A percentile compares a stretch with the other conserved stretches of the same genome.
These are phyloP conservation scores for Jacaranda mimosifolia DNA, from an alignment of 257 asterid species.

Conservation along the genomic window DNA sequence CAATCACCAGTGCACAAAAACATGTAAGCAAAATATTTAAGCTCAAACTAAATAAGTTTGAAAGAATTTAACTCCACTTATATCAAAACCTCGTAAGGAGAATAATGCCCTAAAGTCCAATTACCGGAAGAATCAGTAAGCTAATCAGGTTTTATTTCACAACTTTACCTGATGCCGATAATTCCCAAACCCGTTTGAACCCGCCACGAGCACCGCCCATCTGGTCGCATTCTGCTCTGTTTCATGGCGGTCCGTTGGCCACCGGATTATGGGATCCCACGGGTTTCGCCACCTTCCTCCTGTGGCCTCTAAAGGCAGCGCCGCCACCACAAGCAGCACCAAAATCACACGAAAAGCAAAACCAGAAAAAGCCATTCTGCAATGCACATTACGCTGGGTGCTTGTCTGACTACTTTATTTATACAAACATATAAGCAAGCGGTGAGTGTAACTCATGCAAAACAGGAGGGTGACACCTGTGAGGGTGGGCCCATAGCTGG, in stretches of 20 bases:
- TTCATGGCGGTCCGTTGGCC: constrained; percentile 56
- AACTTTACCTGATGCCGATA: constrained; percentile 86
- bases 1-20: no score
- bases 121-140: not conserved
- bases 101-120: no score
- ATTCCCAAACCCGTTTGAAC: constrained; percentile 82
- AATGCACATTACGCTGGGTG: not conserved
- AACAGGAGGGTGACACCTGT: constrained; percentile 61
- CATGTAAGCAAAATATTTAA: not conserved
- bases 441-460: constrained; percentile 64
- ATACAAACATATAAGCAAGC: not conserved
- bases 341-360: constrained; percentile 28
- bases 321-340: constrained; percentile 44
- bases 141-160: not conserved
- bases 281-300: constrained; percentile 37
- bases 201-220: constrained; percentile 98
- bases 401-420: not conserved
- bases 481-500: constrained; percentile 38
- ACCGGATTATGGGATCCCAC: constrained; percentile 82
- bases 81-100: no score
- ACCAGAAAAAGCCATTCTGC: constrained; percentile 50
- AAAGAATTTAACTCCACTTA: no score
- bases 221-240: constrained; percentile 52
- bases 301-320: constrained; percentile 32
- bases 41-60: no score